phyloP scores from a whole-genome alignment of 2,329 filamentous ascomycete genomes.

The Neonectria punicea region DNA sequence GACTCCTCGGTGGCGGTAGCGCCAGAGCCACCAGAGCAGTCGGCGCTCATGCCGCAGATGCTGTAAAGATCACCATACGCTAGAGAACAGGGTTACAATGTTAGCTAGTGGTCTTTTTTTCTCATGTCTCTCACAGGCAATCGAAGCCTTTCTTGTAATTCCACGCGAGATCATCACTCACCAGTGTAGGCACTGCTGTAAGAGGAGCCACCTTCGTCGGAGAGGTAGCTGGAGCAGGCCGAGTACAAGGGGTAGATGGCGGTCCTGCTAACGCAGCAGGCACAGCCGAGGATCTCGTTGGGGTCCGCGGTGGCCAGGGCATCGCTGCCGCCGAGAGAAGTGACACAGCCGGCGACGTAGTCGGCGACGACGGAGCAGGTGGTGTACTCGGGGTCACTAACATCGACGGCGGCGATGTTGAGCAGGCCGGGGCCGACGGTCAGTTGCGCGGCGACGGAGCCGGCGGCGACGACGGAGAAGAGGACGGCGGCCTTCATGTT shows the following conservation, averaged over 20 bases:
- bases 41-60: constrained; percentile 31
- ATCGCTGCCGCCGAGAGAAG: constrained; percentile 35
- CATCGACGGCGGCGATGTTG: constrained; percentile 40
- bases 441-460: constrained; percentile 42
- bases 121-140: background rate
- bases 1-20: background rate
- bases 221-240: constrained; percentile 44
- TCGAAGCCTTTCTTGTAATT: background rate
- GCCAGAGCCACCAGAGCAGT: constrained; percentile 20
- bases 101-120: constrained; percentile 19
- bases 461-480: constrained; percentile 33
- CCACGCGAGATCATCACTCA: constrained; percentile 17
- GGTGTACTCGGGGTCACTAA: constrained; percentile 38
- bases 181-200: constrained; percentile 39
- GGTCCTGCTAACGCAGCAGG: constrained; percentile 40
- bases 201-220: constrained; percentile 33
- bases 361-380: constrained; percentile 37
- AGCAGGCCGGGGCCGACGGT: constrained; percentile 34
- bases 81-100: constrained; percentile 10
- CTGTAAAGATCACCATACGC: constrained; percentile 43
- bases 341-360: constrained; percentile 38
- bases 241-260: constrained; percentile 43
- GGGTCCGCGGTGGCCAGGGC: constrained; percentile 39
- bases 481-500: constrained; percentile 40
- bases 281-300: constrained; percentile 40